A percentile compares a stretch with the other conserved stretches of the same genome.
phyloP scores from a whole-genome alignment of 2,329 filamentous ascomycete species.

The Epicoccum sorghinum region DNA sequence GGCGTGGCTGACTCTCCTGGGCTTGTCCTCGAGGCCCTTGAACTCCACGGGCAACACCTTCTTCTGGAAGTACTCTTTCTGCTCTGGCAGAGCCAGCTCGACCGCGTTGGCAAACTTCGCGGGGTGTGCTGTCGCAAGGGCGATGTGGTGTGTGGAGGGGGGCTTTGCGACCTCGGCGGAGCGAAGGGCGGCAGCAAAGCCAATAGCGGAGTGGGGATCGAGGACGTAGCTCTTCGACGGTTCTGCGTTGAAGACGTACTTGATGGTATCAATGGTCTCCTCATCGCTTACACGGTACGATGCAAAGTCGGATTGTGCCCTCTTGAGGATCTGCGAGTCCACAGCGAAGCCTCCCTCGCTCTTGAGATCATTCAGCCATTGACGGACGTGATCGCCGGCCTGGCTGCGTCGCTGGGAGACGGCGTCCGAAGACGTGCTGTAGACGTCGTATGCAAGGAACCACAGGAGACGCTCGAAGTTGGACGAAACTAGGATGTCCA shows the following conservation, averaged over 20 bases:
- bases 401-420: conserved; percentile 55
- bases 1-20: conserved; percentile 74
- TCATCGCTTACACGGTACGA: conserved; percentile 72
- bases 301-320: conserved; percentile 76
- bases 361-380: conserved; percentile 84
- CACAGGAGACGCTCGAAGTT: conserved; percentile 97
- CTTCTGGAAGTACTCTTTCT: conserved; percentile 76
- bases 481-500: conserved; percentile 95
- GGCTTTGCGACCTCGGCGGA: conserved; percentile 63
- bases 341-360: conserved; percentile 82
- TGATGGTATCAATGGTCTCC: conserved; percentile 57
- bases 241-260: conserved; percentile 55
- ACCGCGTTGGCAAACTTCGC: conserved; percentile 93
- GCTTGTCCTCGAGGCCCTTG: conserved; percentile 75
- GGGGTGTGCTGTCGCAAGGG: conserved; percentile 91
- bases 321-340: conserved; percentile 71
- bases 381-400: conserved; percentile 73
- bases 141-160: conserved; percentile 69
- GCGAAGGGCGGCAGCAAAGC: conserved; percentile 75
- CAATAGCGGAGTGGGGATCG: conserved; percentile 91
- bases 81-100: conserved; percentile 73
- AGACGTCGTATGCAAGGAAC: conserved; percentile 75
- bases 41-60: conserved; percentile 84
- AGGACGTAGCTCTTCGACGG: conserved; percentile 71
- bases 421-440: conserved; percentile 46